Evolutionary conservation across 83 land plant genomes (phyloP).

Genomic region (Isoetes engelmannii): DNA sequence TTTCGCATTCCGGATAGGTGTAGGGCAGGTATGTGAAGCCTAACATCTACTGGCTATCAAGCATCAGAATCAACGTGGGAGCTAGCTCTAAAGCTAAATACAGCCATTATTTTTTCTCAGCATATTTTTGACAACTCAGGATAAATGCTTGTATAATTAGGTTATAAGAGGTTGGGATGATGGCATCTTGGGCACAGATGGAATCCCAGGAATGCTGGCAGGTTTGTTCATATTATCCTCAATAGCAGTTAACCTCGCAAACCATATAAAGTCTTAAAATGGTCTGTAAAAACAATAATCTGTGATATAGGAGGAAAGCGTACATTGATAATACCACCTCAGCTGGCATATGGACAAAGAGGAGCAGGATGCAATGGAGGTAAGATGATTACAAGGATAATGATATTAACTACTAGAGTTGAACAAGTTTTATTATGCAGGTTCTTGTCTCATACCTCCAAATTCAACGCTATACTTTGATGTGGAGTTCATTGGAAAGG

Average conservation of each 20-base stretch:
- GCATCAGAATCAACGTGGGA: neutral
- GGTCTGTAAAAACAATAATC: neutral
- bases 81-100: neutral
- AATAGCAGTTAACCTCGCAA: neutral
- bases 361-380: slow-evolving; percentile 92
- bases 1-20: slow-evolving; percentile 75
- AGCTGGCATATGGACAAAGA: slow-evolving; percentile 69
- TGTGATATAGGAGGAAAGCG: slow-evolving; percentile 65
- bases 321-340: slow-evolving; percentile 68
- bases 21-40: slow-evolving; percentile 61
- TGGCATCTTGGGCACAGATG: slow-evolving; percentile 79
- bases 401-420: neutral
- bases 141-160: slow-evolving; percentile 24
- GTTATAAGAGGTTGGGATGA: slow-evolving; percentile 96
- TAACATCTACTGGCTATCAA: no score
- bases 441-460: slow-evolving; percentile 66
- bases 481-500: slow-evolving; percentile 51
- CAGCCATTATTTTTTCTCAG: neutral
- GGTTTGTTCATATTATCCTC: slow-evolving; percentile 30
- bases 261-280: neutral
- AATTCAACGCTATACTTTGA: slow-evolving; percentile 74
- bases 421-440: slow-evolving; percentile 18
- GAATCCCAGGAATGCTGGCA: slow-evolving; percentile 82
- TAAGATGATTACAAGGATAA: slow-evolving; percentile 10
- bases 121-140: neutral